A percentile compares a stretch with the other conserved stretches of the same genome.
Evolutionary conservation across 2,329 filamentous ascomycete species (phyloP).

Genomic region (Calycina herbarum): DNA sequence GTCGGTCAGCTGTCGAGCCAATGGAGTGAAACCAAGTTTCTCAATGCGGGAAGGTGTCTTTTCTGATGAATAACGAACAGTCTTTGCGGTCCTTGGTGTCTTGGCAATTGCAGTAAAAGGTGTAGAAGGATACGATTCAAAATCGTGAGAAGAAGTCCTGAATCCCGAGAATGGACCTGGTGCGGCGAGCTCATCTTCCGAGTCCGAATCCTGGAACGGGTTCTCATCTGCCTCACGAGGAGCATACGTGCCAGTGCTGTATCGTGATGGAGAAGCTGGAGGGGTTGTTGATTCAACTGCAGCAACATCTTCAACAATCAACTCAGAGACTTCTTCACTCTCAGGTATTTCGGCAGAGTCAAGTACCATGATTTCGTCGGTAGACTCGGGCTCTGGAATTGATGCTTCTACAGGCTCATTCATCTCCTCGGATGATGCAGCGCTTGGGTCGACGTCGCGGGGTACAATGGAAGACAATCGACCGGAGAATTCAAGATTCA

Average conservation of each 20-base stretch:
- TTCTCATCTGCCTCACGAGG: conserved; percentile 51
- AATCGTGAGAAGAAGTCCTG: conserved; percentile 36
- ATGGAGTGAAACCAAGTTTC: conserved; percentile 60
- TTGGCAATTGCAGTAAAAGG: conserved; percentile 37
- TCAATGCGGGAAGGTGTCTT: conserved; percentile 18
- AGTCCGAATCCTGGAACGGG: conserved; percentile 50
- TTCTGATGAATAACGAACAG: conserved; percentile 9
- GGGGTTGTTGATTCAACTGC: conserved; percentile 28
- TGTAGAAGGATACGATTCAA: conserved; percentile 42
- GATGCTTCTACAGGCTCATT: conserved; percentile 23
- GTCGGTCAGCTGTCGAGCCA: conserved; percentile 59
- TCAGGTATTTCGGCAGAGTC: conserved; percentile 2
- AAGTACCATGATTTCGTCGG: conserved; percentile 18
- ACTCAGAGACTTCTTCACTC: conserved; percentile 21
- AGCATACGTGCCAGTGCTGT: conserved; percentile 37
- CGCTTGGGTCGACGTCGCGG: conserved; percentile 35
- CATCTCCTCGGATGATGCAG: conserved; percentile 16
- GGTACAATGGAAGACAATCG: conserved; percentile 43
- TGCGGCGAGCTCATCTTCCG: conserved; percentile 52
- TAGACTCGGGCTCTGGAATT: conserved; percentile 4
- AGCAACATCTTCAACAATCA: conserved; percentile 17
- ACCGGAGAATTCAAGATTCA: conserved; percentile 38
- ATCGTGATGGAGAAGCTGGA: conserved; percentile 26
- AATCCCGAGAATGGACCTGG: conserved; percentile 27
- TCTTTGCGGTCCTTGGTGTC: conserved; percentile 28